A percentile compares a stretch with the other conserved stretches of the same genome.
phyloP scores from a whole-genome alignment of 169 alveolate genomes.

The Plasmodium inui region DNA sequence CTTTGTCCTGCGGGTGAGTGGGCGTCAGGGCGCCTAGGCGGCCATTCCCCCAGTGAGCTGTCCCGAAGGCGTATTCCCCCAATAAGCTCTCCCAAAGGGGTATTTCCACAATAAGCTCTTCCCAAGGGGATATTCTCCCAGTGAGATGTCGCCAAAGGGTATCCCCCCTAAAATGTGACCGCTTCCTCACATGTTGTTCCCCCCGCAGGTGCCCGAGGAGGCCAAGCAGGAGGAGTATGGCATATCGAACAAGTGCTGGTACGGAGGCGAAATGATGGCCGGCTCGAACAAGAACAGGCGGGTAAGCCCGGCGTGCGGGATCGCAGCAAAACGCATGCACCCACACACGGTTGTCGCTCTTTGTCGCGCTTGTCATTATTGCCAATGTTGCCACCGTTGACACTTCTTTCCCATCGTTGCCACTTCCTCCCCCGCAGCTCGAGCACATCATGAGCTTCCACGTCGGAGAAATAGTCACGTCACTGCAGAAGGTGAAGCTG shows the following conservation, averaged over 20 bases:
- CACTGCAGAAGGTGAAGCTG: conserved; percentile 91
- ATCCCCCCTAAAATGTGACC: background rate
- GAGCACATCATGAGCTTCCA: conserved; percentile 93
- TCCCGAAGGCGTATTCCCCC: background rate
- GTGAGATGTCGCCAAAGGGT: too few relatives aligned
- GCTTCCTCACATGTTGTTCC: background rate
- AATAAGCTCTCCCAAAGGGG: too few relatives aligned
- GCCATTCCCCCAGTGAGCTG: background rate
- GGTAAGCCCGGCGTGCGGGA: conserved; percentile 14
- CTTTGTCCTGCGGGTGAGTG: conserved; percentile 51
- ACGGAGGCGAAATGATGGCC: conserved; percentile 75
- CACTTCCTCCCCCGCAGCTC: conserved; percentile 83
- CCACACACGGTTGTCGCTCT: background rate
- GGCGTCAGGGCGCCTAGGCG: background rate
- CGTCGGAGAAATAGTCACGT: conserved; percentile 97
- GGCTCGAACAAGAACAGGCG: conserved; percentile 63
- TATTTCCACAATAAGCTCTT: too few relatives aligned
- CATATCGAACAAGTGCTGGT: conserved; percentile 74
- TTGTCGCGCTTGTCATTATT: background rate
- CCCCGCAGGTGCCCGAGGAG: conserved; percentile 70
- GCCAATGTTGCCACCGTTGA: background rate
- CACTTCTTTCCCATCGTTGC: background rate
- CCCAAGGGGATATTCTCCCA: background rate
- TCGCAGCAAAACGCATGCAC: background rate
- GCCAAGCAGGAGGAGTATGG: conserved; percentile 78